Evolutionary conservation across 139 green algal species (phyloP), one percentile per base, ranked within the genome.

Genomic region (Tetraselmis striata): DNA sequence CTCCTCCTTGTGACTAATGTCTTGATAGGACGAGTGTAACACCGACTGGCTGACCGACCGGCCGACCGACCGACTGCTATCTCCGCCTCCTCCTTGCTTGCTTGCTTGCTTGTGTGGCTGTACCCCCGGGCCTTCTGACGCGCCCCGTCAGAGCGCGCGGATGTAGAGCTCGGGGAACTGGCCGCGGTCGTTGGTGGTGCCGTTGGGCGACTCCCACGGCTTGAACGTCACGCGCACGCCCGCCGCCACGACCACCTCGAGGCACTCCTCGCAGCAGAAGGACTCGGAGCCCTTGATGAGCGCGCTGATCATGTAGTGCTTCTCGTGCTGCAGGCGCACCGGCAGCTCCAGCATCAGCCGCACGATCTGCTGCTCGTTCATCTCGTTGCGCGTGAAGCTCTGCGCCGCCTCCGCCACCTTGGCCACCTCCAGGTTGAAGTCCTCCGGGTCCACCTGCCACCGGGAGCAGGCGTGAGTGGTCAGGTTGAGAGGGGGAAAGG

Each of bases 91-190:
- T n/a, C n/a, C n/a, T n/a, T n/a, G n/a, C n/a, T n/a, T n/a, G n/a
- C n/a, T n/a, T n/a, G n/a, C n/a, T n/a, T n/a, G n/a, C n/a, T n/a
- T n/a, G n/a, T n/a, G n/a, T n/a, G n/a, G n/a, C n/a, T n/a, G n/a
- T n/a, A n/a, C n/a, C n/a, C n/a, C n/a, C n/a, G n/a, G n/a, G n/a
- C n/a, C n/a, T n/a, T n/a, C n/a, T n/a, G n/a, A n/a, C n/a, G n/a
- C n/a, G n/a, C n/a, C n/a, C n/a, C 31, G 2, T 18, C 23, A 5
- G 26, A 2, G 59, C 31, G 0, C 1, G 30, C 1, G 75, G 2
- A 95, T 84, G 83, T 93, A 95, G 23, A 95, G 81, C 81, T 93
- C 91, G 2, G 91, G 90, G 76, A 95, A 93, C 83, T 95, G 91
- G 0, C 90, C 90, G 0, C 90, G 80, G 59, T 86, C 67, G 80